These are phyloP conservation scores for Extremus antarcticus DNA, from an alignment of 495 filamentous ascomycete genomes.

Conservation along the genomic window DNA sequence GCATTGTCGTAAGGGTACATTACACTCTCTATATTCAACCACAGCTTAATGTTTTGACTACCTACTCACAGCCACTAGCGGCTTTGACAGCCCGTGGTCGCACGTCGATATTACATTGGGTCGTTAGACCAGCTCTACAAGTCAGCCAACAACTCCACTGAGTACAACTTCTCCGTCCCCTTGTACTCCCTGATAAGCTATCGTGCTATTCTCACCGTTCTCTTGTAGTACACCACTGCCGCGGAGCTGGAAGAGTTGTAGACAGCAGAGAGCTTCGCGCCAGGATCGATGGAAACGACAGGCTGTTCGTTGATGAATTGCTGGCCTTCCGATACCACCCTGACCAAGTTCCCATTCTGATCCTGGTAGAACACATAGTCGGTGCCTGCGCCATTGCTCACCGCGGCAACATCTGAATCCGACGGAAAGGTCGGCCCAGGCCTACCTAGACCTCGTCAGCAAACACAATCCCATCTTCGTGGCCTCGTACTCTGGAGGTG, in stretches of 20 bases:
- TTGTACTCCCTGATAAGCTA: neutral
- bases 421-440: neutral
- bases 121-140: too few species aligned
- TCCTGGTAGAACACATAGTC: neutral
- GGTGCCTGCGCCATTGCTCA: neutral
- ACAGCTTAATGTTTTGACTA: too few species aligned
- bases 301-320: neutral
- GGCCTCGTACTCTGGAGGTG: too few species aligned
- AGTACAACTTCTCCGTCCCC: neutral
- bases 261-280: neutral
- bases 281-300: neutral
- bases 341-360: neutral
- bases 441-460: neutral
- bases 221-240: neutral
- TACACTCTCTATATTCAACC: too few species aligned
- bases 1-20: too few species aligned
- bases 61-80: too few species aligned
- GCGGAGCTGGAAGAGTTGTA: neutral
- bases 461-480: too few species aligned
- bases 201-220: neutral
- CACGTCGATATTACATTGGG: too few species aligned
- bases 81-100: too few species aligned
- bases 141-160: neutral
- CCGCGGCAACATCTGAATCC: neutral
- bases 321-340: neutral